Evolutionary conservation across 2,329 filamentous ascomycete genomes (phyloP), one percentile per base, ranked within the genome.

Genomic region (Tolypocladium tundrense): DNA sequence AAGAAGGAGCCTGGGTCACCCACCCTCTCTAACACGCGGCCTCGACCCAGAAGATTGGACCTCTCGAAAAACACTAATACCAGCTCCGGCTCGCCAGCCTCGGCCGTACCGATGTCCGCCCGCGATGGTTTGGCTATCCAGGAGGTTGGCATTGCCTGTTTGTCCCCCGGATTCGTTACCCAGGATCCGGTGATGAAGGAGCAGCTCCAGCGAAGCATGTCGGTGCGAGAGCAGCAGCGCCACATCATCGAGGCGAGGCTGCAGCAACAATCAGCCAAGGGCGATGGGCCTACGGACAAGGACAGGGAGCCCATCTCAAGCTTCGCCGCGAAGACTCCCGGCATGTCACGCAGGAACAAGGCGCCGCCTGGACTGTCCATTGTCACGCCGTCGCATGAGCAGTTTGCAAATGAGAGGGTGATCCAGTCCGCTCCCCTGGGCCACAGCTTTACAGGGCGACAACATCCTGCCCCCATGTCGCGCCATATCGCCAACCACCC

Each of bases 141-240:
- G 67, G 91, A 97, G 73, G 89, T 97, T 33, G 94, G 94, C 59
- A 81, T 97, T 58, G 93, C 93, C 48, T 99, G 94, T 68, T 79
- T 99, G 57, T 97, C 94, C 2, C 94, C 94, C 0, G 94, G 94
- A 57, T 97, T 99, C 68, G 87, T 95, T 64, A 97, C 94, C 19
- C 90, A 97, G 66, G 91, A 99, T 72, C 93, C 94, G n/a, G 83
- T 88, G 24, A 95, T 97, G 91, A 88, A 94, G 69, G 91, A 96
- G 73, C 92, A 97, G 73, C 78, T 99, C 56, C 91, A 97, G 74
- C 86, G 93, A 65, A 97, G 94, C 73, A 85, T 97, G 73, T 91
- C 89, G 52, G 92, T 99, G 37, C 83, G 92, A 62, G 93, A 99
- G 65, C 91, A 96, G 70, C 94, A 99, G 73, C 83, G 93, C 64